These are phyloP conservation scores for Fragaria vesca DNA, from an alignment of 306 rosid species.

Conservation along the genomic window DNA sequence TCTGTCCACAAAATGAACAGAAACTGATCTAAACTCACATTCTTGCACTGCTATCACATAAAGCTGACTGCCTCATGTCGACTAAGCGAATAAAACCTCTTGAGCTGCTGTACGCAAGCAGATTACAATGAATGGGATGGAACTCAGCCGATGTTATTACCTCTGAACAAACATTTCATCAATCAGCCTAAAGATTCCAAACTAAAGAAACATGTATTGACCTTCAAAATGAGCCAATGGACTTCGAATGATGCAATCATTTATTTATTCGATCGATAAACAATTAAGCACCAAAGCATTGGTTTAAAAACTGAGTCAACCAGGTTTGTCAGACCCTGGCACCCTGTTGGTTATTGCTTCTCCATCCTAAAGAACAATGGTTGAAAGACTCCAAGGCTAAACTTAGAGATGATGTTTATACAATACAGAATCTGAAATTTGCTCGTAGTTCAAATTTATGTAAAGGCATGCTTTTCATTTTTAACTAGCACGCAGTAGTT, in stretches of 20 bases:
- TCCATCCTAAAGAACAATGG: not conserved
- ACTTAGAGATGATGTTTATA: not conserved
- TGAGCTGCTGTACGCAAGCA: conserved; percentile 75
- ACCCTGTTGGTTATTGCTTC: not conserved
- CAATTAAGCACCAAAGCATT: not conserved
- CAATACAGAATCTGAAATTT: not conserved
- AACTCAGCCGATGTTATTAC: conserved; percentile 73
- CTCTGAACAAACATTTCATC: conserved; percentile 41
- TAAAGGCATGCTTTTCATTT: not conserved
- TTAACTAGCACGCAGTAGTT: not conserved
- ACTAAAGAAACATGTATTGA: no score
- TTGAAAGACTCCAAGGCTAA: not conserved
- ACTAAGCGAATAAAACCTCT: conserved; percentile 63
- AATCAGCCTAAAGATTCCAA: conserved; percentile 9
- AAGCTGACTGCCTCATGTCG: conserved; percentile 71
- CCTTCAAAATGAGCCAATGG: not conserved
- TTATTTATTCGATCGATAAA: not conserved
- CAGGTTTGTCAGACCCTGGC: not conserved
- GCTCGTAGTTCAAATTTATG: not conserved
- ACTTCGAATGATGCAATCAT: not conserved
- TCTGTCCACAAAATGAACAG: not conserved
- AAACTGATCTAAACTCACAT: conserved; percentile 41
- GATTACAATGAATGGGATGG: conserved; percentile 73
- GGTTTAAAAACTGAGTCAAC: not conserved
- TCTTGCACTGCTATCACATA: conserved; percentile 56